Conservation (phyloP, 2,329 filamentous ascomycete genomes). For the Ceratocystis cubensis region DNA sequence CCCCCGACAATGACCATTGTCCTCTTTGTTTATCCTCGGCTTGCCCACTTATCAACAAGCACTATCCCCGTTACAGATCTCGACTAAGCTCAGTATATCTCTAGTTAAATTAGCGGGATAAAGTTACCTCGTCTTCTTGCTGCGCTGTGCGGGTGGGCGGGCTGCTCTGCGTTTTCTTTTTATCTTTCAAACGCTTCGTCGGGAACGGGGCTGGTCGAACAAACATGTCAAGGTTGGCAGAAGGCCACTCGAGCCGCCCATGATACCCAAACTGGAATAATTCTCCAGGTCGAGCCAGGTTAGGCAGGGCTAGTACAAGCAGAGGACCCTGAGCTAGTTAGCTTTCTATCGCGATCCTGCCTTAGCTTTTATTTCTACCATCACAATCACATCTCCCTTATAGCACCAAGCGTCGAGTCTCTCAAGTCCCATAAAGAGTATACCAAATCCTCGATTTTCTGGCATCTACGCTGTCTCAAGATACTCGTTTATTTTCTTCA, state of each 20-base stretch:
- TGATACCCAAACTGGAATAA: neutral
- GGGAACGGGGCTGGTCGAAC: neutral
- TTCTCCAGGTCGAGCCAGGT: neutral
- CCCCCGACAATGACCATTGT: neutral
- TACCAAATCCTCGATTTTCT: no score
- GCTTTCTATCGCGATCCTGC: no score
- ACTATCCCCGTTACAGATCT: neutral
- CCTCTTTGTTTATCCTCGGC: neutral
- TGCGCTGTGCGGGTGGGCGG: conserved; percentile 5
- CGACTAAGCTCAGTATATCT: neutral
- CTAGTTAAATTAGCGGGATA: neutral
- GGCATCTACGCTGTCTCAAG: no score
- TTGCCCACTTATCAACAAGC: neutral
- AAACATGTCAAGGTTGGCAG: conserved; percentile 7
- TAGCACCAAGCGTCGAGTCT: no score
- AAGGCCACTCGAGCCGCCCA: neutral
- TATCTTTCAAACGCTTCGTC: neutral
- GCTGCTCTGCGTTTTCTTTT: neutral
- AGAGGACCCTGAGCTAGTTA: no score
- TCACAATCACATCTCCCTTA: no score
- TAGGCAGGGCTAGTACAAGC: no score
- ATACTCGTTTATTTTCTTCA: no score
- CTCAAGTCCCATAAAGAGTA: no score
- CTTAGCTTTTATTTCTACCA: no score
- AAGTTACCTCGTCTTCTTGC: neutral